Base-by-base conservation (phyloP, 2,329 filamentous ascomycete species). In the Apiospora pterosperma region DNA sequence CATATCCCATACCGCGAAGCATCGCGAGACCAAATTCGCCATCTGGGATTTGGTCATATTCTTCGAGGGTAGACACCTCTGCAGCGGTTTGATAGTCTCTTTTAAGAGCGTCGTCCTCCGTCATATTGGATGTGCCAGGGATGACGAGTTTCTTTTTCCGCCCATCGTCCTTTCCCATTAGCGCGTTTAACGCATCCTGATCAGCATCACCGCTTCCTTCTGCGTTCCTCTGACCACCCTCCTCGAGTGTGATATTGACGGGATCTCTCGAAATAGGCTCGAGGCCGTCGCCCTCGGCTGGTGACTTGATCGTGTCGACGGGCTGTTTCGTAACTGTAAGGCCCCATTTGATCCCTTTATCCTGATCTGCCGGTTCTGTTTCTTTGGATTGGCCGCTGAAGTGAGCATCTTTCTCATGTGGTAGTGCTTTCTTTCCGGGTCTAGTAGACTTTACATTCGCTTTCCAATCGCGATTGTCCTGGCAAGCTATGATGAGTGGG, bases 1-100 rank as follows among this genome's bases (percentile, higher is more conserved):
- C 93, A 94, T 95, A 97, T 10, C 96, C 96, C 92, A 98, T 97
- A 11, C 94, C 93, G 36, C 94, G 88, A 39, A 99, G 84, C 68
- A 98, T 83, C 0, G 94, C 93, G 21, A 93, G 91, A 8, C 96
- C 96, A 69, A 98, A 99, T 71, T 97, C 93, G 70, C 97, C 95
- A 19, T 98, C 93, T 0, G 96, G 95, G 67, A 97, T 90, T 14
- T 90, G 89, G 65, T 91, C 90, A 78, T 98, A 98, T 72, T 96
- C 92, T 38, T 92, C 91, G 21, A 97, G 80, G 0, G 89, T 92
- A 4, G 93, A 90, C 36, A 87, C 84, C 25, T 93, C 91, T 1
- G 93, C 93, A 1, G 93, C 90, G 31, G 85, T 81, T 14, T 85
- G 82, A 36, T 94, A 85, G 74, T 95, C 92, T 31, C 86, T 84